These are phyloP conservation scores for Mentha longifolia DNA, from an alignment of 257 asterid genomes.

Conservation along the genomic window DNA sequence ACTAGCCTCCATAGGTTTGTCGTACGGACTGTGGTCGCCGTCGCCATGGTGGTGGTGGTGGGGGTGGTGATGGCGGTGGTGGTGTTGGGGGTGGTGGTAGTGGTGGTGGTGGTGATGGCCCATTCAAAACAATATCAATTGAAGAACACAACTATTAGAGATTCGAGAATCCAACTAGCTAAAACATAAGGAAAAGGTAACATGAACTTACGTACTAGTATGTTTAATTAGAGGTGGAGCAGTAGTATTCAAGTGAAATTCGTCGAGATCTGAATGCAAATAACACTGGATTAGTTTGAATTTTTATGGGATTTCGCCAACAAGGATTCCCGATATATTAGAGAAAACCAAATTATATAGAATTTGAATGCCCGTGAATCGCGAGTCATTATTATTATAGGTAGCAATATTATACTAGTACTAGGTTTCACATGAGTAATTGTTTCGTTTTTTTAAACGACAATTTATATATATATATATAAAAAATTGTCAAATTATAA, in stretches of 20 bases:
- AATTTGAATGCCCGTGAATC: conserved; percentile 22
- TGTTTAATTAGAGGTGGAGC: background rate
- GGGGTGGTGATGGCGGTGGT: no score
- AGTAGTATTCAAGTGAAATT: conserved; percentile 24
- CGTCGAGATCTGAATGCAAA: conserved; percentile 13
- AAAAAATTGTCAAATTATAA: no score
- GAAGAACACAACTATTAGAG: background rate
- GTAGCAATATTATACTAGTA: no score
- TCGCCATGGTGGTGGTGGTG: conserved; percentile 17
- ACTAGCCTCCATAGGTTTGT: conserved; percentile 39
- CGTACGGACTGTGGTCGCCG: conserved; percentile 13
- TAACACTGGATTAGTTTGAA: background rate
- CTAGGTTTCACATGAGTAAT: no score
- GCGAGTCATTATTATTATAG: background rate
- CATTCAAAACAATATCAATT: conserved; percentile 17
- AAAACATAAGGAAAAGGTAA: background rate
- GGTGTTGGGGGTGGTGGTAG: conserved; percentile 35
- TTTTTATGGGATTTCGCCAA: background rate
- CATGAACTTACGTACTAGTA: conserved; percentile 4
- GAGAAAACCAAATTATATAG: background rate
- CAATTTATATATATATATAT: no score
- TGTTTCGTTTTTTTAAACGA: no score
- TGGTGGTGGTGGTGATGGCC: conserved; percentile 43
- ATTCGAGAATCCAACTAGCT: background rate
- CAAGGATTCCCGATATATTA: background rate